phyloP scores from a whole-genome alignment of 345 rosid species.

The Syzygium aromaticum region DNA sequence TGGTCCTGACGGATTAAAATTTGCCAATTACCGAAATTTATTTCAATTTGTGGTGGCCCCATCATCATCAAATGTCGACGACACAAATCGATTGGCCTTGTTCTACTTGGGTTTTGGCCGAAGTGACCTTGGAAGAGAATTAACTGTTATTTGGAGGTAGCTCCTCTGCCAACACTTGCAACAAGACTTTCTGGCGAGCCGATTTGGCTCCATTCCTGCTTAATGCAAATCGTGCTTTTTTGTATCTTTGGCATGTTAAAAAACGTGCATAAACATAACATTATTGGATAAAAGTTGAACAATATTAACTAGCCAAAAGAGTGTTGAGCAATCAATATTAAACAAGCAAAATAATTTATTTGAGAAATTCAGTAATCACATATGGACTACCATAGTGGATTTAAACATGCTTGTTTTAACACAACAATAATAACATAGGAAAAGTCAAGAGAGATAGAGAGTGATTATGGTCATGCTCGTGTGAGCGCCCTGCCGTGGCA shows the following conservation, averaged over 20 bases:
- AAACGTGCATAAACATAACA: no score
- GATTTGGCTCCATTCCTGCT: neutral
- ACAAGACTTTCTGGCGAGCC: neutral
- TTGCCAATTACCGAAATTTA: neutral
- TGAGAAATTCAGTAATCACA: no score
- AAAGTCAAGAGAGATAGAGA: neutral
- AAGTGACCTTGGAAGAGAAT: slow-evolving; percentile 17
- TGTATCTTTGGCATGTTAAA: neutral
- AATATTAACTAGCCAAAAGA: no score
- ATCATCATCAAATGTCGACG: slow-evolving; percentile 11
- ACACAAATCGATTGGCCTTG: neutral
- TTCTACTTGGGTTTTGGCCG: slow-evolving; percentile 6
- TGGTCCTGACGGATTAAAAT: neutral
- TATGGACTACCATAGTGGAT: no score
- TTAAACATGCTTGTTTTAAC: neutral
- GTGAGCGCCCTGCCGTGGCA: neutral
- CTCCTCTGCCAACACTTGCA: slow-evolving; percentile 23
- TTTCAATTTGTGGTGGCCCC: slow-evolving; percentile 9
- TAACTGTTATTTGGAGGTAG: slow-evolving; percentile 14
- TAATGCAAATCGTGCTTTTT: neutral
- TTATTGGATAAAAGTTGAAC: no score
- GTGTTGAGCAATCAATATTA: no score
- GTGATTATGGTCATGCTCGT: no score
- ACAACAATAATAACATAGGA: neutral
- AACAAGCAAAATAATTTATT: no score